Conservation (phyloP, 768 basidiomycete species). For the Holtermanniella nyarrowii region DNA sequence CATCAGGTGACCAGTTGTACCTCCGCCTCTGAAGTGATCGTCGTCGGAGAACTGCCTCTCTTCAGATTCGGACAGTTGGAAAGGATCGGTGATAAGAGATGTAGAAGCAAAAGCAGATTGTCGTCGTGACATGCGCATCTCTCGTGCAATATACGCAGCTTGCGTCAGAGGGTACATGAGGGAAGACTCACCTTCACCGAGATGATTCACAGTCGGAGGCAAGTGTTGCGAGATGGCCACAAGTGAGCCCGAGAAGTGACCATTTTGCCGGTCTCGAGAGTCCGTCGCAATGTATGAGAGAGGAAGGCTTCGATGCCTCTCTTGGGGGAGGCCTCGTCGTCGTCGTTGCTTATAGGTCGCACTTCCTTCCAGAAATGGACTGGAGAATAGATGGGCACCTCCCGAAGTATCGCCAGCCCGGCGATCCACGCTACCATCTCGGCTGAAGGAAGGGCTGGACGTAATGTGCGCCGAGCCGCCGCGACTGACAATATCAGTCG, state of each 20-base stretch:
- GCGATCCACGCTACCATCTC: background rate
- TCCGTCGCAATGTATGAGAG: conserved; percentile 7
- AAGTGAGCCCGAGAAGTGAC: background rate
- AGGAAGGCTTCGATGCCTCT: conserved; percentile 8
- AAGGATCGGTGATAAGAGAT: background rate
- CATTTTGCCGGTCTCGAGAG: conserved; percentile 13
- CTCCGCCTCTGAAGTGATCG: background rate
- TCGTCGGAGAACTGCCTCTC: background rate
- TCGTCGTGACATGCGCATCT: too few species aligned
- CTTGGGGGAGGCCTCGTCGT: conserved; percentile 8
- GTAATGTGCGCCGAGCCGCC: background rate
- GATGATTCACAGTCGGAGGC: too few species aligned
- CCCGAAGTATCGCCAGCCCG: background rate
- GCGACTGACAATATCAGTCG: too few species aligned
- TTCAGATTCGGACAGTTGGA: background rate
- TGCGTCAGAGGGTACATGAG: background rate
- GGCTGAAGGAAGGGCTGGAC: background rate
- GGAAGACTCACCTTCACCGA: background rate
- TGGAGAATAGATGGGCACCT: conserved; percentile 44
- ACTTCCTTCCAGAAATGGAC: conserved; percentile 72
- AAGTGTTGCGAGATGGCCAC: background rate
- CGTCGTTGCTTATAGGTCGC: conserved; percentile 77
- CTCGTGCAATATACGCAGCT: background rate
- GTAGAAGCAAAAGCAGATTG: background rate
- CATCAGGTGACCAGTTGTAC: too few species aligned